A percentile compares a stretch with the other conserved stretches of the same genome.
phyloP scores from a whole-genome alignment of 352 stramenopile species.

The Globisporangium cystogenes region DNA sequence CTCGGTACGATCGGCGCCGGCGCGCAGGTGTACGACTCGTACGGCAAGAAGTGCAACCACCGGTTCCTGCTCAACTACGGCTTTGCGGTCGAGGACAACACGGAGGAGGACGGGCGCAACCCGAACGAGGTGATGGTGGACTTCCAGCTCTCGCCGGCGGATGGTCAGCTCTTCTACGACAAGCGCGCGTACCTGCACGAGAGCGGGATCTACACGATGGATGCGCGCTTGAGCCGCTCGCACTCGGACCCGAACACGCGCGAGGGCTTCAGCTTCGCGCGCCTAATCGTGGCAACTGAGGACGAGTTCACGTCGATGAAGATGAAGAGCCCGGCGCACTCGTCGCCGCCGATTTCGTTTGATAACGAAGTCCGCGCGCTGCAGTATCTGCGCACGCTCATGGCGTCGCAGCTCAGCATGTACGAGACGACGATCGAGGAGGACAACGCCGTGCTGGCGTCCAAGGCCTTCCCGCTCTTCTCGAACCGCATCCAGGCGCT shows the following conservation, averaged over 20 bases:
- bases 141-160: conserved; percentile 53
- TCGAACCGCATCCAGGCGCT: conserved; percentile 87
- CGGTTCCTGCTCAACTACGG: conserved; percentile 99
- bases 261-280: conserved; percentile 82
- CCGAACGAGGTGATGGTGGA: conserved; percentile 96
- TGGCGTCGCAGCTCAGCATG: conserved; percentile 72
- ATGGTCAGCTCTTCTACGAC: conserved; percentile 80
- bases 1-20: conserved; percentile 70
- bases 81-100: conserved; percentile 98
- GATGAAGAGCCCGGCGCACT: conserved; percentile 69
- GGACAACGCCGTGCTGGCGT: conserved; percentile 78
- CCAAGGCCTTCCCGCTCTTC: conserved; percentile 73
- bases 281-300: conserved; percentile 78
- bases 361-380: conserved; percentile 81
- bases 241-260: conserved; percentile 83
- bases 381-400: conserved; percentile 63
- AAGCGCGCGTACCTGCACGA: conserved; percentile 83
- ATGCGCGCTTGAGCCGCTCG: conserved; percentile 78
- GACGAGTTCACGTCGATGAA: conserved; percentile 84
- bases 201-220: conserved; percentile 84
- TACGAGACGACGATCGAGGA: conserved; percentile 87
- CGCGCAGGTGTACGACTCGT: conserved; percentile 98
- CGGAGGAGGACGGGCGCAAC: conserved; percentile 96
- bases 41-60: conserved; percentile 99
- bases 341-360: conserved; percentile 77